Evolutionary conservation across 75 land plant genomes (phyloP), one percentile per base, ranked within the genome.

Genomic region (Azolla pinnata): DNA sequence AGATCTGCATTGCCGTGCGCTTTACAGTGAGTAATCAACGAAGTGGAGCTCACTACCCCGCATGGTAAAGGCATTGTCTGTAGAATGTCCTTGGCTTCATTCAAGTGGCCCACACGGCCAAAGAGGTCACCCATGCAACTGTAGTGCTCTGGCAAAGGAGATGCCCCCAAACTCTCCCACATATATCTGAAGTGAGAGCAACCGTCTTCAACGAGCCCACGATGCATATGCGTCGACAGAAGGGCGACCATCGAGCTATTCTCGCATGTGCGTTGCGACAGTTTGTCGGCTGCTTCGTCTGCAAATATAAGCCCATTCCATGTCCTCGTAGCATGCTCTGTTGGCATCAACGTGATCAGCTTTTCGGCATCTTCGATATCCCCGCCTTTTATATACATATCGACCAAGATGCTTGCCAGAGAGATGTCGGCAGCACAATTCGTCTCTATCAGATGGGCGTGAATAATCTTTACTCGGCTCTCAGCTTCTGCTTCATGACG

Each of bases 101-200:
- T 31, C 1, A 62, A 31, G 45, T 48, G 44, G 1, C 70, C 75
- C 19, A 23, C 44, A 8, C 70, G 63, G 20, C 66, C 71, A 9
- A 67, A 59, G 18, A 73, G 65, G 62, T 57, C 70, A 54, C 66
- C 33, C 60, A 73, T 50, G 23, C 70, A 73, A 10, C 42, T 29
- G 52, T 60, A 62, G 56, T 73, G 75, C 0, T 23, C 33, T 42
- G 57, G 14, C 2, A 17, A 20, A 16, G 64, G 65, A n/a, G 5
- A 17, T 0, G 60, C 46, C 1, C 31, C 60, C 53, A 67, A 56
- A 29, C 67, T 59, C 26, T 56, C 42, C 24, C 17, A 27, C 66
- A 73, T 67, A 12, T 28, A 32, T 16, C 23, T 54, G 55, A 73
- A 73, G 52, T 61, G 67, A 2, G 10, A 12, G 3, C 45, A 44